phyloP scores from a whole-genome alignment of 2,329 filamentous ascomycete genomes.

The Sporothrix pseudoabietina region DNA sequence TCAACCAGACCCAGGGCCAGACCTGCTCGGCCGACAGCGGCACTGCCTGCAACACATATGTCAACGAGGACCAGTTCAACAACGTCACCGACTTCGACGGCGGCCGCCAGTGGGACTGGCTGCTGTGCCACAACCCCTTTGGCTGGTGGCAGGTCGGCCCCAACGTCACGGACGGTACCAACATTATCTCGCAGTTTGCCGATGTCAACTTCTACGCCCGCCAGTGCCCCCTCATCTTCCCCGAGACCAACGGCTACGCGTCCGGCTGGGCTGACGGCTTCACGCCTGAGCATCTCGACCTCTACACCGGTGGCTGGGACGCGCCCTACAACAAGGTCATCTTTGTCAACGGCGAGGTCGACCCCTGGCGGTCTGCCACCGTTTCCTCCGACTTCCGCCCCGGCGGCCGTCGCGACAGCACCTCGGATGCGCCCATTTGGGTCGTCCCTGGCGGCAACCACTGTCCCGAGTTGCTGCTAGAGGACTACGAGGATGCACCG shows the following conservation, averaged over 20 bases:
- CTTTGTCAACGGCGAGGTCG: constrained; percentile 47
- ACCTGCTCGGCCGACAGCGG: constrained; percentile 48
- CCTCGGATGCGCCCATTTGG: constrained; percentile 41
- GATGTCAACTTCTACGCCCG: constrained; percentile 45
- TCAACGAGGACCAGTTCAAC: constrained; percentile 42
- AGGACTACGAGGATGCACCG: background rate
- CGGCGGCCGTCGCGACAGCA: constrained; percentile 43
- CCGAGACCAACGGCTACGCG: constrained; percentile 40
- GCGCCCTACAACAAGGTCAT: constrained; percentile 45
- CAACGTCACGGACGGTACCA: constrained; percentile 44
- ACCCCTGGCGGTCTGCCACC: constrained; percentile 48
- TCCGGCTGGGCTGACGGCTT: constrained; percentile 43
- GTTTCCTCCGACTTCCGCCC: constrained; percentile 45
- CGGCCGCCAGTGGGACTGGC: constrained; percentile 58
- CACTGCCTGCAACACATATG: constrained; percentile 46
- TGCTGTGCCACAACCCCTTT: constrained; percentile 54
- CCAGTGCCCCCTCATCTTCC: constrained; percentile 52
- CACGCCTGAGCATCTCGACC: constrained; percentile 44
- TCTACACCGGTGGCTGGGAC: constrained; percentile 47
- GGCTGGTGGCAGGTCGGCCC: constrained; percentile 48
- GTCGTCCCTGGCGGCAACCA: constrained; percentile 46
- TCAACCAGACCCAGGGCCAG: constrained; percentile 47
- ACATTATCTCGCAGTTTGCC: constrained; percentile 44
- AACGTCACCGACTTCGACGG: constrained; percentile 45
- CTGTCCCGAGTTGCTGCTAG: constrained; percentile 43